Evolutionary conservation across 2,329 filamentous ascomycete species (phyloP).

Genomic region (Alternaria postmessia): DNA sequence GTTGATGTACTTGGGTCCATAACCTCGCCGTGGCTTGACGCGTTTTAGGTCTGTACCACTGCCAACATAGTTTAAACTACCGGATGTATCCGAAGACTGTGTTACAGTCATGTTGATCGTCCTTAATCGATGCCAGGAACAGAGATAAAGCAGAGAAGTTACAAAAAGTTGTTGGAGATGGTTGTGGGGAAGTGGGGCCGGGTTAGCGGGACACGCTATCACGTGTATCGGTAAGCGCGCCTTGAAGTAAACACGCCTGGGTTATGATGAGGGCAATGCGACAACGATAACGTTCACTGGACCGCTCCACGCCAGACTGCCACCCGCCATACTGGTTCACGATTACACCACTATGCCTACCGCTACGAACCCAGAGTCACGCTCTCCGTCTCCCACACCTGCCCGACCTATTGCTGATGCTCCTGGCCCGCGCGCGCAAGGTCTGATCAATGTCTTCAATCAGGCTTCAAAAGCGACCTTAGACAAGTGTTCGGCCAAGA

Average conservation of each 20-base stretch:
- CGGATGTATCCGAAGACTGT: background rate
- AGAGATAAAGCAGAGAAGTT: background rate
- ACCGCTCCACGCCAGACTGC: background rate
- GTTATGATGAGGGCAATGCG: slow-evolving; percentile 3
- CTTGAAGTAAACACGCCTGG: slow-evolving; percentile 24
- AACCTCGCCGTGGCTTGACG: background rate
- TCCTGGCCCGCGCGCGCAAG: slow-evolving; percentile 67
- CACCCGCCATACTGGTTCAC: background rate
- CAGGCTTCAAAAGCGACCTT: slow-evolving; percentile 67
- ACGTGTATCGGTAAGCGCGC: slow-evolving; percentile 24
- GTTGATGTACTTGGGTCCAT: background rate
- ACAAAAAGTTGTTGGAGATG: background rate
- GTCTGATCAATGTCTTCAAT: slow-evolving; percentile 67
- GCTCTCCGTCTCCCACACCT: slow-evolving; percentile 61
- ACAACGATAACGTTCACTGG: background rate
- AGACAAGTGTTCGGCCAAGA: slow-evolving; percentile 67
- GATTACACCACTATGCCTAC: slow-evolving; percentile 36
- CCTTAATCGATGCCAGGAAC: background rate
- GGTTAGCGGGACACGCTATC: slow-evolving; percentile 13
- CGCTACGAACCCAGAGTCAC: slow-evolving; percentile 40
- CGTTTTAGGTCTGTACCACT: background rate
- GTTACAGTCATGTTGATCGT: background rate
- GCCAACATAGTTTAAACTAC: background rate
- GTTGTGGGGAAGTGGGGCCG: slow-evolving; percentile 11
- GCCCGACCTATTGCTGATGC: slow-evolving; percentile 62